These are phyloP conservation scores for Phytophthora cryptogea DNA, from an alignment of 352 stramenopile species.

Conservation along the genomic window DNA sequence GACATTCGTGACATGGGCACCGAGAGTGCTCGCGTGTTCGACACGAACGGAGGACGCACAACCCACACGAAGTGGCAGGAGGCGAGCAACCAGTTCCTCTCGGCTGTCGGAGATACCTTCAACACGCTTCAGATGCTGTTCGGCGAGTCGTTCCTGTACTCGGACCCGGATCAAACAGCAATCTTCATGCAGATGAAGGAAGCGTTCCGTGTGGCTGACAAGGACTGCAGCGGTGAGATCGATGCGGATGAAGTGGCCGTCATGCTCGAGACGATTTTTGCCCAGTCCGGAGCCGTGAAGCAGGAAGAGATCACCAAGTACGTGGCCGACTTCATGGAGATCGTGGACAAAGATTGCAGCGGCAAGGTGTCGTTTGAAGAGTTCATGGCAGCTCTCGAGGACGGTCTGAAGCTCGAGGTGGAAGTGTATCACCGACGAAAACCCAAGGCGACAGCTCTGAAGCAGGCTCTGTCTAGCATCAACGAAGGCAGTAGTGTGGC, in stretches of 20 bases:
- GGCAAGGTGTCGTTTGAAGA: conserved; percentile 82
- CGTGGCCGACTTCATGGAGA: conserved; percentile 73
- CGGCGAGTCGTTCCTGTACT: conserved; percentile 74
- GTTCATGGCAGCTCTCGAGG: conserved; percentile 77
- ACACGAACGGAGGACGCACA: conserved; percentile 32
- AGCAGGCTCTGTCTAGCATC: conserved; percentile 39
- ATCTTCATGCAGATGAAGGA: conserved; percentile 91
- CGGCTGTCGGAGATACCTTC: conserved; percentile 66
- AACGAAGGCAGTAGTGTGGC: conserved; percentile 33
- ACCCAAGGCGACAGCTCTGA: conserved; percentile 33
- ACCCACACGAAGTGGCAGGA: conserved; percentile 58
- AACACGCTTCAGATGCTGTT: conserved; percentile 77
- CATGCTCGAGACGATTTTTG: conserved; percentile 83
- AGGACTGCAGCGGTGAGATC: conserved; percentile 82
- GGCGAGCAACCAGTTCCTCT: conserved; percentile 55
- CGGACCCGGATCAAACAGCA: conserved; percentile 77
- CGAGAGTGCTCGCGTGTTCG: conserved; percentile 19
- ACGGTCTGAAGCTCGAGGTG: conserved; percentile 78
- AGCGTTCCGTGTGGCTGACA: conserved; percentile 77
- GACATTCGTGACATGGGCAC: conserved; percentile 55
- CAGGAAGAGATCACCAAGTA: conserved; percentile 76
- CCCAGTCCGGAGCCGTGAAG: conserved; percentile 71
- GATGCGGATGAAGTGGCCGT: conserved; percentile 75
- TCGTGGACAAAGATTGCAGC: conserved; percentile 69
- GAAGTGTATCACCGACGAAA: conserved; percentile 64